Base-by-base conservation (phyloP, 768 basidiomycete genomes). In the Cystobasidium tubakii region DNA sequence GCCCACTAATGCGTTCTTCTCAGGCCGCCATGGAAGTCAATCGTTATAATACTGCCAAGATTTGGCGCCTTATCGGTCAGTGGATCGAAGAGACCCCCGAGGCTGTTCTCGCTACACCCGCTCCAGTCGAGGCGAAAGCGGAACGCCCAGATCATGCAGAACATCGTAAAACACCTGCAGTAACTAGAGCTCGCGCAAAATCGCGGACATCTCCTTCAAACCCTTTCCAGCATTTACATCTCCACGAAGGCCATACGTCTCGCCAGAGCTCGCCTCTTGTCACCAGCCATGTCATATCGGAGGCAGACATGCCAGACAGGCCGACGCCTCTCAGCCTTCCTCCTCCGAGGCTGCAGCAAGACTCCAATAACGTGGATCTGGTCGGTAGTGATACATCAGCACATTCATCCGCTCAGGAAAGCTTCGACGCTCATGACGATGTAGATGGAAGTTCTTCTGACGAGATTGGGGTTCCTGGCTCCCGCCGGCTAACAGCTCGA, bases 371-470 rank as follows among this genome's bases (percentile, higher is more conserved):
- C 54, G 54, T 55, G 29, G 69, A 71, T 62, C 42, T 71, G 55
- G 69, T 71, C 17, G 69, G 69, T 9, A 71, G 69, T 55, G 69
- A 71, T 60, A 71, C 69, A 6, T 71, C 69, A 31, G 36, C 50
- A 7, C 10, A 43, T 27, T 43, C 42, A 19, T 53, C 46, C 42
- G 66, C 27, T 15, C 39, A 44, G 19, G 66, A 44, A 21, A 43
- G n/a, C 25, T 7, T 29, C 6, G 23, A 12, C 34, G 29, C 6
- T 23, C 17, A 21, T 7, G 19, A 34, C 3, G 54, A 71, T 25
- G 9, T 29, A 44, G 54, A 54, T 4, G 66, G 19, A 13, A 36
- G 66, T 21, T 29, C 27, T 10, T 27, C 42, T 2, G 66, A 69
- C 15, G 66, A 46, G 17, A n/a, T 44, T 29, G 66, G 55, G n/a